phyloP scores from a whole-genome alignment of 306 rosid genomes.

The Lathyrus aphaca region DNA sequence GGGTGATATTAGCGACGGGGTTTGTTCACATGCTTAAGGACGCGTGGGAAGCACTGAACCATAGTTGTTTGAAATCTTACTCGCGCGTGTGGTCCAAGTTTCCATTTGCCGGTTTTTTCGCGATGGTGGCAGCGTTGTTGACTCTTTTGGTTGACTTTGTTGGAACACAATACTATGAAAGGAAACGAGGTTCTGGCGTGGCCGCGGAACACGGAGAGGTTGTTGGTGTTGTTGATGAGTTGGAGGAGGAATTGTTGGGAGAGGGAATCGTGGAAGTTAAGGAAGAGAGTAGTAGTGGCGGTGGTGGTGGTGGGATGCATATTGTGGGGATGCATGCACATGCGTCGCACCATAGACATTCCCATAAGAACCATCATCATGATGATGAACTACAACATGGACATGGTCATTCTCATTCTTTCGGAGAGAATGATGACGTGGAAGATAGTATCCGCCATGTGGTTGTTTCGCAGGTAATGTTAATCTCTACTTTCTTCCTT shows the following conservation, averaged over 20 bases:
- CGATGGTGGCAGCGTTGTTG: constrained; percentile 73
- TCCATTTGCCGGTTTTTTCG: constrained; percentile 80
- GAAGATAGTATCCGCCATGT: constrained; percentile 67
- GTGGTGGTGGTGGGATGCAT: constrained; percentile 66
- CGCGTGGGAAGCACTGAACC: constrained; percentile 47
- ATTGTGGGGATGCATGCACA: constrained; percentile 85
- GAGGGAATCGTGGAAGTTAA: constrained; percentile 41
- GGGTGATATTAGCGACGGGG: constrained; percentile 83
- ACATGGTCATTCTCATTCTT: constrained; percentile 61
- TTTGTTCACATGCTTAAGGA: constrained; percentile 77
- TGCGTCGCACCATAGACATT: constrained; percentile 70
- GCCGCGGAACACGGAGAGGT: constrained; percentile 13
- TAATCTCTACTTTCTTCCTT: not conserved
- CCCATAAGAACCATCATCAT: not conserved
- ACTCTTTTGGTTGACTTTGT: constrained; percentile 80
- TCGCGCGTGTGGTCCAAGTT: constrained; percentile 65
- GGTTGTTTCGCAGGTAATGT: constrained; percentile 79
- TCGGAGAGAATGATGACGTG: constrained; percentile 44
- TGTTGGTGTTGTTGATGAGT: not conserved
- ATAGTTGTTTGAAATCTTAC: constrained; percentile 54
- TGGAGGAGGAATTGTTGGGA: constrained; percentile 29
- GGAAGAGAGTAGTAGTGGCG: constrained; percentile 65
- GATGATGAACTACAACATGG: constrained; percentile 15
- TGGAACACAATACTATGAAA: constrained; percentile 73
- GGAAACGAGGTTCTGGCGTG: constrained; percentile 47